Evolutionary conservation across 257 asterid species (phyloP), one percentile per base, ranked within the genome.

Genomic region (Solanum appendiculatum): DNA sequence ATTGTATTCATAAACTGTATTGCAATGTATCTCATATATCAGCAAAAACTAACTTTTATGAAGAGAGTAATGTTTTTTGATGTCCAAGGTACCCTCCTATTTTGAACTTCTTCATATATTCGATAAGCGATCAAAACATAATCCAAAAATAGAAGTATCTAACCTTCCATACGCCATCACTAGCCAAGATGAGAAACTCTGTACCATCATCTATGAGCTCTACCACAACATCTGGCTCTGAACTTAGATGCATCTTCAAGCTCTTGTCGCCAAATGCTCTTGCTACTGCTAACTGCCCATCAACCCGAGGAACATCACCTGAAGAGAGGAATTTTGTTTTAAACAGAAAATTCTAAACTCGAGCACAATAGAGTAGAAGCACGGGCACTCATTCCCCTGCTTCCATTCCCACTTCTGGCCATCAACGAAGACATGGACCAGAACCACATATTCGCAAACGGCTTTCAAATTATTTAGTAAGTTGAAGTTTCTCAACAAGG

Each of bases 151-250:
- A 18, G 51, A 66, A 86, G 82, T 40, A 66, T 44, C 93, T 82
- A 37, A 95, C 99, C 98, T 92, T 94, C 99, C 99, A 97, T 39
- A 97, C 90, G 54, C 99, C 99, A 78, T 97, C 99, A 88, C 99
- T 97, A 27, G 99, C 99, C 91, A 97, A 86, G 80, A 97, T 93
- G 36, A 93, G 87, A 82, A 94, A 93, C 23, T 97, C 99, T 6
- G 98, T 91, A 21, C 88, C 91, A 36, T 94, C 98, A 27, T 94
- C 97, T 87, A 97, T 92, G 66, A 29, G 31, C 89, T 92, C 98
- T 7, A 92, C 92, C 3, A 46, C 54, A 74, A 95, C 94, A 87
- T 94, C 92, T 9, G 99, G 99, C 87, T 95, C 98, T 25, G 98
- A 92, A 77, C 99, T 97, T 40, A 97, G 96, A 88, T 95, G 99